Conservation (phyloP, 169 alveolate genomes). For the Neospora caninum region DNA sequence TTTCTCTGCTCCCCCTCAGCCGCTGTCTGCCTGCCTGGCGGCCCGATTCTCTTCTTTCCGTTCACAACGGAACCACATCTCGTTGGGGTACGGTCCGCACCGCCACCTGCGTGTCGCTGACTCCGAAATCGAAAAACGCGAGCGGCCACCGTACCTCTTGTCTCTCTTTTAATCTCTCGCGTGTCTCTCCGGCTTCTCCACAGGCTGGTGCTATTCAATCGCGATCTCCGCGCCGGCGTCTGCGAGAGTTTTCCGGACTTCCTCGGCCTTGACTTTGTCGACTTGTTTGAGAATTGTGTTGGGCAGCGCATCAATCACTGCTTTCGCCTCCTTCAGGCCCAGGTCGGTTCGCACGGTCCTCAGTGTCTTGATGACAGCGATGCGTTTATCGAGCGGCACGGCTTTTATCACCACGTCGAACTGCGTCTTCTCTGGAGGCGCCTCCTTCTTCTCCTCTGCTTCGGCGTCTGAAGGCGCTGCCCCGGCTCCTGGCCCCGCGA, state of each 20-base stretch:
- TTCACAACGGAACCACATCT: no score
- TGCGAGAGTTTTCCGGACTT: conserved; percentile 49
- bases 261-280: conserved; percentile 54
- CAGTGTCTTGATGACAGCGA: conserved; percentile 61
- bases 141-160: no score
- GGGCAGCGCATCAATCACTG: conserved; percentile 60
- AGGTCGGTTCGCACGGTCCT: conserved; percentile 54
- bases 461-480: conserved; percentile 7
- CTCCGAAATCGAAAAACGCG: no score
- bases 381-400: conserved; percentile 56
- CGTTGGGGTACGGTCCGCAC: no score
- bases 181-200: no score
- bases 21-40: no score
- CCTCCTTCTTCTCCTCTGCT: background rate
- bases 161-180: no score
- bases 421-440: conserved; percentile 41
- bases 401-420: conserved; percentile 55
- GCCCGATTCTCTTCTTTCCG: no score
- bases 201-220: conserved; percentile 6
- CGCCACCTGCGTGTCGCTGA: no score
- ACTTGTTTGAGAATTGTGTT: conserved; percentile 30
- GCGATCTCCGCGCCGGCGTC: conserved; percentile 66
- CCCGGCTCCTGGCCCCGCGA: conserved; percentile 14
- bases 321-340: conserved; percentile 63
- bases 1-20: no score